Conservation (phyloP, 1,284 basidiomycete species). For the Rhodotorula sp. region DNA sequence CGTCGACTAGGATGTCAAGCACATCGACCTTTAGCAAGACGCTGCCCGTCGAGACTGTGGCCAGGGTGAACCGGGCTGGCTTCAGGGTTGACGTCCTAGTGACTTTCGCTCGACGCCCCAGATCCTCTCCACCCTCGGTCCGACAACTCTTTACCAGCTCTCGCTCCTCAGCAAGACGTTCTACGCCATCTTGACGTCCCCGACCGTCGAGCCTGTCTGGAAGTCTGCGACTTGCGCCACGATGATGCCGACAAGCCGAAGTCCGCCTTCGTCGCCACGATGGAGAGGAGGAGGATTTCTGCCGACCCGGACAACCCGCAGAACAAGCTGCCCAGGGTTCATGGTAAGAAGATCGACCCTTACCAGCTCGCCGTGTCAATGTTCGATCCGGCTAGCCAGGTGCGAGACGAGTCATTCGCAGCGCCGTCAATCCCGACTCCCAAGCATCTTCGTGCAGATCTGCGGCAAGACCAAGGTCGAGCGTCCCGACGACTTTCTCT, state of each 20-base stretch:
- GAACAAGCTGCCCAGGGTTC: neutral
- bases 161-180: neutral
- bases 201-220: neutral
- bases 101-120: neutral
- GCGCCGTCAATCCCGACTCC: neutral
- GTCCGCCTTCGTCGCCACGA: neutral
- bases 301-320: neutral
- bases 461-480: neutral
- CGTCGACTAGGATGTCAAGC: neutral
- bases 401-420: neutral
- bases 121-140: constrained; percentile 11
- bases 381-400: constrained; percentile 3
- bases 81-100: neutral
- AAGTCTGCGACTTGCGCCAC: neutral
- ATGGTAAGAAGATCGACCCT: neutral
- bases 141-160: neutral
- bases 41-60: neutral
- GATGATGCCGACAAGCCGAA: neutral
- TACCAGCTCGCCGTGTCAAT: neutral
- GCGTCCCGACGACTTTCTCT: neutral
- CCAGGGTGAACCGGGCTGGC: neutral
- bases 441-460: neutral
- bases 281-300: neutral
- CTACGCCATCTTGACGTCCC: neutral
- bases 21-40: constrained; percentile 3